These are phyloP conservation scores for Erodium texanum DNA, from an alignment of 441 rosid genomes.

Conservation along the genomic window DNA sequence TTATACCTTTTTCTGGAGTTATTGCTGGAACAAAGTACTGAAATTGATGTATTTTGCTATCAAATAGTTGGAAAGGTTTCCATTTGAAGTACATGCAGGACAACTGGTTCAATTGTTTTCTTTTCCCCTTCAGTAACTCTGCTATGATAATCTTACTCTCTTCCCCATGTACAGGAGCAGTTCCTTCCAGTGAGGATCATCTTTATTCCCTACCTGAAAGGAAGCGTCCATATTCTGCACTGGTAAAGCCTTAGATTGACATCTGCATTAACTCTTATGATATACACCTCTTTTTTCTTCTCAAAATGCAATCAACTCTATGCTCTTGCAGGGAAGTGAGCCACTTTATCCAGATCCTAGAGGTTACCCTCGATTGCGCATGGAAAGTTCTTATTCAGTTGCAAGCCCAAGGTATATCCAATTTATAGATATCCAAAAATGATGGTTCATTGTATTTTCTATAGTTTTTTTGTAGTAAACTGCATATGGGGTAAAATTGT, in stretches of 20 bases:
- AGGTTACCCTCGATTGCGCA: neutral
- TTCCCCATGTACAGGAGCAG: neutral
- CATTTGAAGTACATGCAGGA: neutral
- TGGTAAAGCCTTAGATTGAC: neutral
- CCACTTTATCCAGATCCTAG: neutral
- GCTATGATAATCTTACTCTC: neutral
- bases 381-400: constrained; percentile 4
- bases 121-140: neutral
- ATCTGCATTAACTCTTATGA: neutral
- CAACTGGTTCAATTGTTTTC: neutral
- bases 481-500: neutral
- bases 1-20: neutral
- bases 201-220: neutral
- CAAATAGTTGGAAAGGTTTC: constrained; percentile 1
- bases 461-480: neutral
- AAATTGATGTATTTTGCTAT: neutral
- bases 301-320: neutral
- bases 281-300: neutral
- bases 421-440: neutral
- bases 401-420: constrained; percentile 3
- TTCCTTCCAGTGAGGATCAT: neutral
- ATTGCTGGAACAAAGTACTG: neutral
- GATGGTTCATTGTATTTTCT: neutral
- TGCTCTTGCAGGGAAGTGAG: neutral
- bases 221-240: constrained; percentile 4